Percentiles rank a stretch among this genome's conserved stretches.
These are phyloP conservation scores for Comarum palustre DNA, from an alignment of 306 rosid species.

Conservation along the genomic window DNA sequence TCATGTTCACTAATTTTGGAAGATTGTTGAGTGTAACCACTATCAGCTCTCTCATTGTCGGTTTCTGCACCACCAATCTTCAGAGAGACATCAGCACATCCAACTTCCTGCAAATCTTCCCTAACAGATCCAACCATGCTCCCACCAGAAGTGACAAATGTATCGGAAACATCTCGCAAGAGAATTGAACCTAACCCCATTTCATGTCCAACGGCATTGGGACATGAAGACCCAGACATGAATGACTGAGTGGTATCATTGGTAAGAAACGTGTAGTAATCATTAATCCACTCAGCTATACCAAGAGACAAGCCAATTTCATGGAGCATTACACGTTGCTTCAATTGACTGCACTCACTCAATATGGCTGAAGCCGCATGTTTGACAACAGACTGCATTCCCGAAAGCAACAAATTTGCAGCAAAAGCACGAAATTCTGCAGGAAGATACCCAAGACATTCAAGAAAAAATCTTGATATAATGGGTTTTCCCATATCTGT, in stretches of 20 bases:
- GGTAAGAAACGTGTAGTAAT: constrained; percentile 52
- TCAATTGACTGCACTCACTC: constrained; percentile 55
- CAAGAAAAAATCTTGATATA: constrained; percentile 66
- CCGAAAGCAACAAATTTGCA: constrained; percentile 67
- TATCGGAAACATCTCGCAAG: constrained; percentile 29
- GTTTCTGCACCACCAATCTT: constrained; percentile 26
- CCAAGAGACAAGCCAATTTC: constrained; percentile 80
- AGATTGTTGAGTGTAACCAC: constrained; percentile 24
- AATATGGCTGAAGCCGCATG: constrained; percentile 70
- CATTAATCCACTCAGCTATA: constrained; percentile 74
- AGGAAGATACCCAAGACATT: constrained; percentile 70
- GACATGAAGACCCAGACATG: constrained; percentile 32
- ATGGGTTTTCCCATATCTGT: constrained; percentile 42
- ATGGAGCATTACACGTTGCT: constrained; percentile 81
- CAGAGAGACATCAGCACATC: constrained; percentile 24
- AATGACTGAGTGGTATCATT: constrained; percentile 21
- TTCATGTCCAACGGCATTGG: constrained; percentile 33
- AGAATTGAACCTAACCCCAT: constrained; percentile 25
- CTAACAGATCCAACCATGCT: constrained; percentile 23
- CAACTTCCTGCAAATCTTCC: constrained; percentile 24
- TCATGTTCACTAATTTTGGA: constrained; percentile 36
- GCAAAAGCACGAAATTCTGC: constrained; percentile 66
- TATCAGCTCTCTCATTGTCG: constrained; percentile 26
- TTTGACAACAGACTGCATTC: constrained; percentile 64
- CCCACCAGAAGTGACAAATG: constrained; percentile 37